Conservation (phyloP, 768 basidiomycete species). For the Mycena chlorophos region DNA sequence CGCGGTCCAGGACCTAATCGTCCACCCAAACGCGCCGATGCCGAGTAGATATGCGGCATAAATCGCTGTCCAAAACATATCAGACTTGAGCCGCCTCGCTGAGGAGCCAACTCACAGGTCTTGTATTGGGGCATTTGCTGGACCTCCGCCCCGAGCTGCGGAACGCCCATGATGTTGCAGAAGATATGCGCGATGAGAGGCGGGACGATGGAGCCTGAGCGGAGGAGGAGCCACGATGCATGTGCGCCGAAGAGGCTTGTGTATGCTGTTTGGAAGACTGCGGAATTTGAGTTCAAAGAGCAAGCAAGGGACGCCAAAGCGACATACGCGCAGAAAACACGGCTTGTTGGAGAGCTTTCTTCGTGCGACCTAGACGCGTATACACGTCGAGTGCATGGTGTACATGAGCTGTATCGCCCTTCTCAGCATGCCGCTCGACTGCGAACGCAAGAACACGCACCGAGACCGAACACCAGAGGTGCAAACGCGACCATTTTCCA, state of each 20-base stretch:
- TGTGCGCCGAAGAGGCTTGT: conserved; percentile 93
- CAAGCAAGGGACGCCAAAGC: not conserved
- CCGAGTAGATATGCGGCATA: conserved; percentile 8
- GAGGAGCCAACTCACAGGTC: not conserved
- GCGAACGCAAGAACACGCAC: not conserved
- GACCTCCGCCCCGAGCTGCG: not conserved
- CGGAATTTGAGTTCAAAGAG: not conserved
- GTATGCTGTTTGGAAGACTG: conserved; percentile 87
- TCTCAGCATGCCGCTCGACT: not conserved
- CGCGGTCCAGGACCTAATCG: conserved; percentile 7
- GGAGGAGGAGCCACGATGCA: conserved; percentile 52
- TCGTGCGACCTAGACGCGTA: conserved; percentile 68
- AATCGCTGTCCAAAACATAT: conserved; percentile 7
- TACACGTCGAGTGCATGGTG: conserved; percentile 93
- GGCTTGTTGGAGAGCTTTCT: conserved; percentile 64
- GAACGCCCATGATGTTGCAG: not conserved
- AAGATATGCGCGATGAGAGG: conserved; percentile 26
- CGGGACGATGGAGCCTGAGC: not conserved
- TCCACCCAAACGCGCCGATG: conserved; percentile 7
- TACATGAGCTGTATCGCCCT: conserved; percentile 67
- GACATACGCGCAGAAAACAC: conserved; percentile 53
- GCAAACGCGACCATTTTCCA: not conserved
- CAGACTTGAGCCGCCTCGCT: not conserved
- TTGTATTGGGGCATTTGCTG: not conserved
- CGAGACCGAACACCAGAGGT: not conserved